Conservation (phyloP, 176 grass and related monocot species). For the Oryza meyeriana region DNA sequence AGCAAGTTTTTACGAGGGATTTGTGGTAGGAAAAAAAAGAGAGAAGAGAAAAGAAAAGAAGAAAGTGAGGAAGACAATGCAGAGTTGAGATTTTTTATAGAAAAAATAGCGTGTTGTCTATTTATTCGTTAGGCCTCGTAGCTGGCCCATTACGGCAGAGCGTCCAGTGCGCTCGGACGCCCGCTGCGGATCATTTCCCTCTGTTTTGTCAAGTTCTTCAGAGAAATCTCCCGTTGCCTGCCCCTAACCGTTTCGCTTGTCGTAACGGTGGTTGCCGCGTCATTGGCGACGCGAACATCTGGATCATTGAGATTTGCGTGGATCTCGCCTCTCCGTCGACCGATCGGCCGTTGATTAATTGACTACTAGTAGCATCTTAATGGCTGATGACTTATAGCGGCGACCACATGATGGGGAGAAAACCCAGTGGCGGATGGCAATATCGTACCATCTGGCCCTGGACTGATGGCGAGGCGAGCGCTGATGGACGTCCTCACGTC, state of each 20-base stretch:
- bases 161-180: no score
- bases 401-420: constrained; percentile 25
- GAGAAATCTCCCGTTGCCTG: background rate
- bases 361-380: background rate
- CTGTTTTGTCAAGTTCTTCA: background rate
- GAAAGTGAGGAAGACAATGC: no score
- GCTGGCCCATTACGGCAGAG: no score
- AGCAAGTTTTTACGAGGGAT: no score
- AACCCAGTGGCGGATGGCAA: constrained; percentile 36
- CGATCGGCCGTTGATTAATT: background rate
- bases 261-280: constrained; percentile 15
- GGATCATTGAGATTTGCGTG: constrained; percentile 20
- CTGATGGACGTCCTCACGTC: constrained; percentile 16
- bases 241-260: background rate
- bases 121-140: no score
- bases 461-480: background rate
- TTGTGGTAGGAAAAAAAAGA: no score
- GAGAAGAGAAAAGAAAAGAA: no score
- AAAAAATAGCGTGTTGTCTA: no score
- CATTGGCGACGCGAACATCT: background rate
- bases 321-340: constrained; percentile 23
- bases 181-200: no score
- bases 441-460: constrained; percentile 17
- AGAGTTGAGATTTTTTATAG: no score
- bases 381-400: constrained; percentile 29